A percentile compares a stretch with the other conserved stretches of the same genome.
phyloP scores from a whole-genome alignment of 768 basidiomycete species.

The Tylopilus plumbeoviolaceoides region DNA sequence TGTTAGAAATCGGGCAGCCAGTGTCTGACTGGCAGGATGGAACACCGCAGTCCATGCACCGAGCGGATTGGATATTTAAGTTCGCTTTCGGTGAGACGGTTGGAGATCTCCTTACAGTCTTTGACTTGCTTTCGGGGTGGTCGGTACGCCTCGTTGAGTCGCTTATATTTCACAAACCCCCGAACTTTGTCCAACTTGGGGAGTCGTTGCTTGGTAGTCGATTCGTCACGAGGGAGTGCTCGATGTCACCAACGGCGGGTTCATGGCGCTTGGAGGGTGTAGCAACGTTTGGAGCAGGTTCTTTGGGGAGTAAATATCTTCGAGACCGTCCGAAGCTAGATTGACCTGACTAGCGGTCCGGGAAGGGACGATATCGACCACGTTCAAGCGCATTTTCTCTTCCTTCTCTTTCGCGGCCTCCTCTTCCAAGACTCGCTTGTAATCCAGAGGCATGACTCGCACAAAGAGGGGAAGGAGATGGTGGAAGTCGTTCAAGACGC shows the following conservation, averaged over 20 bases:
- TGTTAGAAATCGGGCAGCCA: conserved; percentile 96
- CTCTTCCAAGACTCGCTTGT: conserved; percentile 91
- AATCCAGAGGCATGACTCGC: conserved; percentile 95
- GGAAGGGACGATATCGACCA: conserved; percentile 90
- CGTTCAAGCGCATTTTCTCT: conserved; percentile 76
- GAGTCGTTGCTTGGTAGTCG: conserved; percentile 75
- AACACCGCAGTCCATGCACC: conserved; percentile 98
- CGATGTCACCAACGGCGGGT: conserved; percentile 82
- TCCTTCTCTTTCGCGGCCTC: conserved; percentile 79
- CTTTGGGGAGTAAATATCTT: conserved; percentile 69
- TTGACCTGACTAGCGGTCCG: conserved; percentile 93
- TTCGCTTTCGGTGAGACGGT: conserved; percentile 82
- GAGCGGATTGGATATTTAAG: conserved; percentile 93
- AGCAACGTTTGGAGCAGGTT: conserved; percentile 37
- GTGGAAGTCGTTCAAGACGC: conserved; percentile 94
- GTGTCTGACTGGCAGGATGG: conserved; percentile 96
- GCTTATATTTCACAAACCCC: conserved; percentile 99
- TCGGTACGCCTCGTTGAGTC: conserved; percentile 88
- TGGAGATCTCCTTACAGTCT: conserved; percentile 97
- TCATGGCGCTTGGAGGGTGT: conserved; percentile 53
- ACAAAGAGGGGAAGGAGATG: conserved; percentile 92
- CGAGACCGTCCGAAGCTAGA: conserved; percentile 76
- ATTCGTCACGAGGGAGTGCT: conserved; percentile 93
- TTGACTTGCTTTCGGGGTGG: conserved; percentile 95
- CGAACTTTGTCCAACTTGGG: conserved; percentile 93